phyloP scores from a whole-genome alignment of 1,284 basidiomycete genomes.

The Schizophyllum amplum region DNA sequence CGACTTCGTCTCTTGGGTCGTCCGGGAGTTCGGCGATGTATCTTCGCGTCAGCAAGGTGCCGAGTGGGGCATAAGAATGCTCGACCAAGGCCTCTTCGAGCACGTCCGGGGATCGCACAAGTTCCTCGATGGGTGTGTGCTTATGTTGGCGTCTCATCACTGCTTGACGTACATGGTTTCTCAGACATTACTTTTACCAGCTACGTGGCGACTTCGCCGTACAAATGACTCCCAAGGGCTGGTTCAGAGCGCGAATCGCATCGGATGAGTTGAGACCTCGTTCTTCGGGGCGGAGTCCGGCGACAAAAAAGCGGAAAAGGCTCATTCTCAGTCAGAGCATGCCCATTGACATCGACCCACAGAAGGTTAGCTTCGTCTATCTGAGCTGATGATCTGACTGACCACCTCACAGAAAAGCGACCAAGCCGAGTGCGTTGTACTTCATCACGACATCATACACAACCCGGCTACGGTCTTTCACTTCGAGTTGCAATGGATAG shows the following conservation, averaged over 20 bases:
- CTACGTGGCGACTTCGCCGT: conserved; percentile 70
- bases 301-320: conserved; percentile 46
- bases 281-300: conserved; percentile 19
- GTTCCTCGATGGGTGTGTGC: conserved; percentile 77
- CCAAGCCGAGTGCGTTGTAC: conserved; percentile 78
- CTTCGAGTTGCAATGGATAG: conserved; percentile 97
- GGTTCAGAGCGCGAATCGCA: conserved; percentile 44
- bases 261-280: neutral
- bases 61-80: conserved; percentile 71
- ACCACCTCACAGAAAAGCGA: conserved; percentile 55
- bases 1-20: conserved; percentile 83
- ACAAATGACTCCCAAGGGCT: conserved; percentile 59
- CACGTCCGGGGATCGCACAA: conserved; percentile 73
- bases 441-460: conserved; percentile 90
- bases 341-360: conserved; percentile 81
- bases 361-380: conserved; percentile 40
- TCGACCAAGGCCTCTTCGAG: conserved; percentile 76
- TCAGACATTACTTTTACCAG: conserved; percentile 80
- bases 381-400: neutral
- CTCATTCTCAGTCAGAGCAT: conserved; percentile 81
- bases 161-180: conserved; percentile 9
- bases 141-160: neutral
- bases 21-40: conserved; percentile 80
- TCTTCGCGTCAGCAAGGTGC: conserved; percentile 69
- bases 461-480: conserved; percentile 89